Base-by-base conservation (phyloP, 1,284 basidiomycete species). In the Pseudozyma sp. region DNA sequence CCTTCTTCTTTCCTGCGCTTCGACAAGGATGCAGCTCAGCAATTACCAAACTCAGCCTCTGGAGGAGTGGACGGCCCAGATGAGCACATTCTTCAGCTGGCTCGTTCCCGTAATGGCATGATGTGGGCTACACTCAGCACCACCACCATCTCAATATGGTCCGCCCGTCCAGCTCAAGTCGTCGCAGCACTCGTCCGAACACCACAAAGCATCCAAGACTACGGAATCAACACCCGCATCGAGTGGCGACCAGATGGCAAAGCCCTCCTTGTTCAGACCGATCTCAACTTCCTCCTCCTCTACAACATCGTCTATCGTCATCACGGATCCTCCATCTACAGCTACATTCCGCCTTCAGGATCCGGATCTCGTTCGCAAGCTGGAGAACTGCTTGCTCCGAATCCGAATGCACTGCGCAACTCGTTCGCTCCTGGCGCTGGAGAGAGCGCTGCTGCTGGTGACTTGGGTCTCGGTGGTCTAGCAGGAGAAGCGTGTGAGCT, bases 131-230 rank as follows among this genome's bases (percentile, higher is more conserved):
- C 68, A 3, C 65, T 82, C 44, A 79, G 66, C 48, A 48, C 53
- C 10, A 70, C 60, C 31, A 67, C 75, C 52, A 69, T 85, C 42
- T 64, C 71, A 4, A 57, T 83, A 12, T 83, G 80, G 79, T 66
- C 72, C 11, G 60, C 70, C 5, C 77, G 81, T 21, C 83, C 83
- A 8, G 67, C 72, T n/a, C 81, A 83, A 53, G 68, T 77, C 25
- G 65, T 83, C 19, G 80, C 81, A 6, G 74, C 76, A 12, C 61
- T 83, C 34, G 60, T 66, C 21, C 69, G 83, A 34, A 84, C 82
- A 14, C 62, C 57, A 19, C 68, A 69, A 40, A 82, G 82, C 69
- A 39, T 82, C 19, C 39, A 48, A 21, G 76, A 84, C 66, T 82
- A 85, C 39, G 83, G 83, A 42, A 61, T 43, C 44, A 85, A 85